Conservation (phyloP, 2,329 filamentous ascomycete genomes). For the Torrubiellomyces zombiae region DNA sequence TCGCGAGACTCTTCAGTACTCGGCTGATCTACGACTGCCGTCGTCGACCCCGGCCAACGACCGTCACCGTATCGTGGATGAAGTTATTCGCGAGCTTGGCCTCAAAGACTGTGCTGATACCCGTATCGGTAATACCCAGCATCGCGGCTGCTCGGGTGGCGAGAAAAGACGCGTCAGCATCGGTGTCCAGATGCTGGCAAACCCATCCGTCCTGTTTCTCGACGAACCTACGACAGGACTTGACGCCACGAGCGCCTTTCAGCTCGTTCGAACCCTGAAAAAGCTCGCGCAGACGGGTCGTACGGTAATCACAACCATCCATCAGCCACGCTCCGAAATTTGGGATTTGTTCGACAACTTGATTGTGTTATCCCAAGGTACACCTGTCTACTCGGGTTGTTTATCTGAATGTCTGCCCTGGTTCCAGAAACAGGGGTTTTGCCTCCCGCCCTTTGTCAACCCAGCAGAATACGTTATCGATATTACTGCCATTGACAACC, state of each 20-base stretch:
- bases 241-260: conserved; percentile 61
- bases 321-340: conserved; percentile 64
- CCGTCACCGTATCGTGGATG: conserved; percentile 48
- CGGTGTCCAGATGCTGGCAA: conserved; percentile 62
- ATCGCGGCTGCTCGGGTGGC: conserved; percentile 63
- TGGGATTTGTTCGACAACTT: conserved; percentile 63
- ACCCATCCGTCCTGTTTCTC: conserved; percentile 60
- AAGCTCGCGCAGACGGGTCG: conserved; percentile 48
- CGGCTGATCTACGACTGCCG: conserved; percentile 54
- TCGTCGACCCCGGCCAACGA: conserved; percentile 42
- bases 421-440: conserved; percentile 43
- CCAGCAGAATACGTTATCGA: conserved; percentile 65
- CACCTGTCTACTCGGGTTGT: conserved; percentile 50
- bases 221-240: conserved; percentile 68
- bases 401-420: conserved; percentile 42
- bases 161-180: conserved; percentile 65
- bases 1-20: conserved; percentile 56
- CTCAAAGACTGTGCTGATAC: conserved; percentile 66
- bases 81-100: conserved; percentile 59
- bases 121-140: conserved; percentile 50
- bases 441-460: conserved; percentile 56
- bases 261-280: conserved; percentile 55
- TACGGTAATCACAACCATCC: conserved; percentile 58
- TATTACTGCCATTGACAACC: conserved; percentile 56
- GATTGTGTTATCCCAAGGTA: conserved; percentile 49